phyloP scores from a whole-genome alignment of 441 rosid species.

The Erysimum pusillum region DNA sequence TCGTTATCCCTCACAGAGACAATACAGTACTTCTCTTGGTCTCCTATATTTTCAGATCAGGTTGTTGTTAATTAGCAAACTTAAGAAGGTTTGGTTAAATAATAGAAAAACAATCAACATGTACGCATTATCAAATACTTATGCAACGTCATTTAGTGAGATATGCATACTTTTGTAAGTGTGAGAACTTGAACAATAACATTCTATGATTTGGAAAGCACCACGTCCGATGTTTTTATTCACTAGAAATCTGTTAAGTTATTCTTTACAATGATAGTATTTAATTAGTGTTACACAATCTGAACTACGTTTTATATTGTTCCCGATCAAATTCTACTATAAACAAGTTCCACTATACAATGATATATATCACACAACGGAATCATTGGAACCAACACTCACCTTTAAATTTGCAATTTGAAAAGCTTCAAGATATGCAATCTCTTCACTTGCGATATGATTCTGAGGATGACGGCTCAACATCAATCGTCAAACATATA shows the following conservation, averaged over 20 bases:
- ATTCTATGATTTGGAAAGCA: not conserved
- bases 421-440: not conserved
- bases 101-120: not conserved
- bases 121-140: not conserved
- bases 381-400: not conserved
- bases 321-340: not conserved
- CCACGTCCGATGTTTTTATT: not conserved
- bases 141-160: not conserved
- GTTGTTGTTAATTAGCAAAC: too few species aligned
- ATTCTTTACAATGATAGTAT: not conserved
- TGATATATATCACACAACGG: too few species aligned
- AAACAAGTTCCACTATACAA: not conserved
- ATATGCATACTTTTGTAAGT: not conserved
- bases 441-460: not conserved
- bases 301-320: not conserved
- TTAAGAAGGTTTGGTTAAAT: not conserved
- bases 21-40: not conserved
- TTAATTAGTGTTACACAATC: not conserved
- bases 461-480: not conserved
- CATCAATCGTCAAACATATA: too few species aligned
- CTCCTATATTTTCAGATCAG: not conserved
- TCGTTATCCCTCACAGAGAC: not conserved
- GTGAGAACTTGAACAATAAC: not conserved
- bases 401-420: too few species aligned
- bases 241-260: not conserved